Base-by-base conservation (phyloP, 192 early-diverging fungal species). In the Cladochytrium replicatum region DNA sequence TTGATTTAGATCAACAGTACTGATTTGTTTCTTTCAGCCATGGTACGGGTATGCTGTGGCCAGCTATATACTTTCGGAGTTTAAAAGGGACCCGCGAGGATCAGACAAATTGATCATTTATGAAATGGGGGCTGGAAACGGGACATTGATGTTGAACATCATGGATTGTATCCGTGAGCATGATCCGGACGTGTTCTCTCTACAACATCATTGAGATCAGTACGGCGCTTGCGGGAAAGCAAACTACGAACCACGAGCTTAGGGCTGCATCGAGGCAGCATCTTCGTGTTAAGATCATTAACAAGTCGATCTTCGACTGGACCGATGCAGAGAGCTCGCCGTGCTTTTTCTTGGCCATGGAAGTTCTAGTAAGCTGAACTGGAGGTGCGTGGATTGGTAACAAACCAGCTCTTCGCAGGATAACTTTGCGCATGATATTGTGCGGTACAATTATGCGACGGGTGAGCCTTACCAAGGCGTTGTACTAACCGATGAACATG, bases 71-170 rank as follows among this genome's bases (percentile, higher is more conserved):
- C 72, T 89, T 13, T 69, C 74, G 27, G 79, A 89, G 63, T 83
- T 86, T 68, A 83, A 81, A 50, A 59, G 72, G 4, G 73, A 79
- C 23, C 2, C 48, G 43, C 2, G 9, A 19, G 0, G 22, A 27
- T 27, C 4, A 22, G 49, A 51, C n/a, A 46, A 50, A 21, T 71
- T 99, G 46, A 71, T 81, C 27, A 85, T 99, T 24, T 99, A 88
- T 61, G 95, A 99, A 68, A 77, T 96, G 63, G 93, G 95, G 34
- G 93, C 85, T 1, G 95, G 95, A 45, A 99, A 96, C 54, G 95
- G 93, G 45, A 93, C 95, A 24, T 58, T 99, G 55, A 92, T 92
- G 87, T 44, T 81, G 39, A 91, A 94, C 59, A 85, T 98, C 6
- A 72, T 98, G 32, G 91, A 93, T 50, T 91, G 86, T 49, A 68